phyloP scores from a whole-genome alignment of 441 rosid genomes.

The Gossypium schwendimanii region DNA sequence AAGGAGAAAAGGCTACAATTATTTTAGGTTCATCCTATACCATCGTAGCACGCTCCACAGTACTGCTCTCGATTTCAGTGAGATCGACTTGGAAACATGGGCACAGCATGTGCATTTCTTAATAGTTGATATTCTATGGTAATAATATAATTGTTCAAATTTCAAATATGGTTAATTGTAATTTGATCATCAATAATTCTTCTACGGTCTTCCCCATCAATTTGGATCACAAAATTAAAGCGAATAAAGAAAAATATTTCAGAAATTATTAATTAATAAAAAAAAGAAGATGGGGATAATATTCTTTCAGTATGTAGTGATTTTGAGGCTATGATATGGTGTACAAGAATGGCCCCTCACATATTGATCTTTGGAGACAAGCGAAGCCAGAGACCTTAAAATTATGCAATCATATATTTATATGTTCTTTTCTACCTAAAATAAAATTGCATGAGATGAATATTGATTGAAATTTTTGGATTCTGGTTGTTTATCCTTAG shows the following conservation, averaged over 20 bases:
- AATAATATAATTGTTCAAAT: too few species aligned
- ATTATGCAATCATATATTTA: neutral
- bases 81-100: neutral
- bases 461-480: slow-evolving; percentile 6
- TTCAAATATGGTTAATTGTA: too few species aligned
- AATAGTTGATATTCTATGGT: too few species aligned
- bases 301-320: neutral
- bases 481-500: neutral
- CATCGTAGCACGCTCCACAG: neutral
- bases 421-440: neutral
- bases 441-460: neutral
- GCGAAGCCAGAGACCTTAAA: slow-evolving; percentile 1
- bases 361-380: slow-evolving; percentile 1
- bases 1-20: neutral
- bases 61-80: neutral
- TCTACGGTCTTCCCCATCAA: too few species aligned
- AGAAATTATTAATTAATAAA: too few species aligned
- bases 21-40: neutral
- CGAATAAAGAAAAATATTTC: too few species aligned
- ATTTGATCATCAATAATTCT: too few species aligned
- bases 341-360: neutral
- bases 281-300: neutral
- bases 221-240: too few species aligned
- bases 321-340: neutral
- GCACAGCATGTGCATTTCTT: slow-evolving; percentile 2